Base-by-base conservation (phyloP, 2,329 filamentous ascomycete genomes). In the Pseudocercospora cruenta region DNA sequence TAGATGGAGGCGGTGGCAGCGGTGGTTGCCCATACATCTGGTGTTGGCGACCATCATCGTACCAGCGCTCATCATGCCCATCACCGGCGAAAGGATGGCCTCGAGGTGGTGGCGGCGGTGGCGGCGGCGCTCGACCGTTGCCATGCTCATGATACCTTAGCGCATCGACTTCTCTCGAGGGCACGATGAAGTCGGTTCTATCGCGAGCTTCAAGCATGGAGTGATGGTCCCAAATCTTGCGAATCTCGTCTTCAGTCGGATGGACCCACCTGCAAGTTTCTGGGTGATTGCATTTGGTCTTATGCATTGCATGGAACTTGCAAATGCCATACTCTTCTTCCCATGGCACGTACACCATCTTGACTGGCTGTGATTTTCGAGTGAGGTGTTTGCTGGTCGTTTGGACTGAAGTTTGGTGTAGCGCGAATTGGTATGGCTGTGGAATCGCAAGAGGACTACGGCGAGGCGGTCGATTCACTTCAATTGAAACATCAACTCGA, bases 291-390 rank as follows among this genome's bases (percentile, higher is more conserved):
- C 67, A 71, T 45, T 62, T 65, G 5, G 64, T 60, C 10, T 64
- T 49, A 31, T 59, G 43, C 63, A 67, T 59, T 19, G 64, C 72
- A 65, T 69, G 65, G 61, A 62, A 70, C 59, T 66, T 68, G 69
- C 72, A 74, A 54, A 74, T 72, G 51, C 71, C 70, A n/a, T 67
- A 63, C n/a, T 58, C n/a, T 14, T 65, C 58, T 47, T 66, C 60
- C 72, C 72, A 74, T 28, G 67, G 61, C 14, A 74, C 68, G 64
- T 62, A 70, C 16, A 70, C 67, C 72, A 73, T 73, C 9, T 16
- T 62, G 47, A 22, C 61, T 54, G 26, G 14, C 51, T 54, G 10
- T 24, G 19, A 26, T 5, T 26, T 53, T 33, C 14, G 45, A 62
- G 7, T 36, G 45, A 21, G 31, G 22, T 39, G n/a, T 57, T 57